phyloP scores from a whole-genome alignment of 352 stramenopile species.

The Pythium oligandrum region DNA sequence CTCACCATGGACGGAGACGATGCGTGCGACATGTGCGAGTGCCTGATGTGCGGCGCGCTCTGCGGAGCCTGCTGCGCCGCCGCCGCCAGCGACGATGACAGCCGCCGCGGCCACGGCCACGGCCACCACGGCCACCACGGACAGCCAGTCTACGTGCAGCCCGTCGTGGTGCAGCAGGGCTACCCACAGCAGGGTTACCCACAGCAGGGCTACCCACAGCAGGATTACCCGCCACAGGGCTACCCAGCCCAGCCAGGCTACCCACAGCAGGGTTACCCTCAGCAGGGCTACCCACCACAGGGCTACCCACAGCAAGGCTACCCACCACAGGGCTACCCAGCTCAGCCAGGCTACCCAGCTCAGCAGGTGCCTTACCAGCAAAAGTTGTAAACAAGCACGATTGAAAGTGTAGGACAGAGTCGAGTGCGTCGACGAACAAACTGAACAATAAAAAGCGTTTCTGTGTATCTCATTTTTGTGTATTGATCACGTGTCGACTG shows the following conservation, averaged over 20 bases:
- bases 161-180: slow-evolving; percentile 44
- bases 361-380: slow-evolving; percentile 15
- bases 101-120: slow-evolving; percentile 27
- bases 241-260: slow-evolving; percentile 24
- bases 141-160: slow-evolving; percentile 70
- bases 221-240: slow-evolving; percentile 20
- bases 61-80: slow-evolving; percentile 72
- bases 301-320: slow-evolving; percentile 32
- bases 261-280: slow-evolving; percentile 32
- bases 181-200: slow-evolving; percentile 49
- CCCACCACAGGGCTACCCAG: slow-evolving; percentile 20
- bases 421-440: too few species aligned
- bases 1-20: slow-evolving; percentile 31
- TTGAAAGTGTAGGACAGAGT: too few species aligned
- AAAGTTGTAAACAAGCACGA: slow-evolving; percentile 15
- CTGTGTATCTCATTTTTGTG: too few species aligned
- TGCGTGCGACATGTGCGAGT: slow-evolving; percentile 68
- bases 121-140: slow-evolving; percentile 26
- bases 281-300: slow-evolving; percentile 42
- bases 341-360: slow-evolving; percentile 12
- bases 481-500: too few species aligned
- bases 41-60: slow-evolving; percentile 64
- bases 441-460: too few species aligned
- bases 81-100: slow-evolving; percentile 26
- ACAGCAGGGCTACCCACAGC: slow-evolving; percentile 34